Conservation (phyloP, 1,139 yeast species). For the Pichia sp. region DNA sequence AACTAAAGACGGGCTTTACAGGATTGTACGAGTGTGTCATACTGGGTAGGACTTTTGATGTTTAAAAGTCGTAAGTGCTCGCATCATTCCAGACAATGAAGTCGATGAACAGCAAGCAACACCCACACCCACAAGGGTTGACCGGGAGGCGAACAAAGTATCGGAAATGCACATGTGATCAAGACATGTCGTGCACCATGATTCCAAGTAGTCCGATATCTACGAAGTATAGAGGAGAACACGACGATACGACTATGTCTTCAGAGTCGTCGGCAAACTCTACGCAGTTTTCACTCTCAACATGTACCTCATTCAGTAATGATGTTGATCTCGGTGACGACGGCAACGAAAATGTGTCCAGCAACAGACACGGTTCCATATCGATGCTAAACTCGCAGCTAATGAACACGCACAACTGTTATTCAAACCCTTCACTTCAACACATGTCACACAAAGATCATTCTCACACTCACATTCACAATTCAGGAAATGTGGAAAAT, state of each 20-base stretch:
- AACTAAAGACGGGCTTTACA: not conserved
- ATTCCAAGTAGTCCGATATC: not conserved
- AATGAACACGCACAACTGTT: not conserved
- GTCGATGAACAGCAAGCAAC: not conserved
- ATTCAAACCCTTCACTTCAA: too few species aligned
- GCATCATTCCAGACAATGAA: not conserved
- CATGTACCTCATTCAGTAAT: not conserved
- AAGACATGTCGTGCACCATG: not conserved
- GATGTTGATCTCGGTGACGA: not conserved
- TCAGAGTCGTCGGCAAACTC: slow-evolving; percentile 2
- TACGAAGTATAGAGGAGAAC: not conserved
- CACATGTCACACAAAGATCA: not conserved
- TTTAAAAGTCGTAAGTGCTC: not conserved
- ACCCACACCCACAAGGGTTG: not conserved
- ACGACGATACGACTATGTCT: not conserved
- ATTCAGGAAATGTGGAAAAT: not conserved
- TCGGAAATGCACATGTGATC: not conserved
- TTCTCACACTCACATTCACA: not conserved
- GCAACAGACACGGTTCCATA: not conserved
- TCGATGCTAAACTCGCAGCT: slow-evolving; percentile 5
- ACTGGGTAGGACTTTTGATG: not conserved
- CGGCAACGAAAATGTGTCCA: not conserved
- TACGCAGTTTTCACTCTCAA: not conserved
- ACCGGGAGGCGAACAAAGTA: not conserved
- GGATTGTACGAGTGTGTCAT: not conserved